A percentile compares a stretch with the other conserved stretches of the same genome.
Conservation (phyloP, 2,329 filamentous ascomycete genomes). For the Ceratocystis colombiana region DNA sequence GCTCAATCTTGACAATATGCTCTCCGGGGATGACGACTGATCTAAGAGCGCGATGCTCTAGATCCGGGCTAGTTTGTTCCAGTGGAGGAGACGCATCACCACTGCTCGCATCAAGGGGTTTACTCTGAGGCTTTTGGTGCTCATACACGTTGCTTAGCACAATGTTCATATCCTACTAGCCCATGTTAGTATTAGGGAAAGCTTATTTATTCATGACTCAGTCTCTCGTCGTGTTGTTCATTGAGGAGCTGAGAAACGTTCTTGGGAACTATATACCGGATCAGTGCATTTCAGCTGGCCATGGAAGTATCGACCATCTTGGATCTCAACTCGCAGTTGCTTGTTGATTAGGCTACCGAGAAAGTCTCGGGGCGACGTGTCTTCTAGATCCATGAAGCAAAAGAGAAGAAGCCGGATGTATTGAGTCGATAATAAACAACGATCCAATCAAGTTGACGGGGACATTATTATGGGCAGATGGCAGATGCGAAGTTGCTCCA, state of each 20-base stretch:
- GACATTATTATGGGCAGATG: background rate
- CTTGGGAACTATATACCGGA: conserved; percentile 45
- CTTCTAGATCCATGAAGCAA: background rate
- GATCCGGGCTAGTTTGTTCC: conserved; percentile 24
- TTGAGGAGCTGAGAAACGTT: conserved; percentile 26
- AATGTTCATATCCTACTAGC: conserved; percentile 66
- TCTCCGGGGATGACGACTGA: conserved; percentile 80
- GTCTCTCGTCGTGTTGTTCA: background rate
- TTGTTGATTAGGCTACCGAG: conserved; percentile 54
- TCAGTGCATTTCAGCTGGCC: conserved; percentile 93
- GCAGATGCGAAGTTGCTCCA: background rate
- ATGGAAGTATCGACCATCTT: conserved; percentile 78
- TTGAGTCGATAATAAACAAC: background rate
- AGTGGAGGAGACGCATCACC: background rate
- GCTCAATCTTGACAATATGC: conserved; percentile 77
- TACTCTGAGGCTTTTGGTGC: conserved; percentile 45
- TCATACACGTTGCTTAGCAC: conserved; percentile 80
- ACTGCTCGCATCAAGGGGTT: background rate
- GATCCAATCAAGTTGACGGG: too few relatives aligned
- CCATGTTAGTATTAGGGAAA: conserved; percentile 8
- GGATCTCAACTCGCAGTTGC: conserved; percentile 66
- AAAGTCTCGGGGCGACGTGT: conserved; percentile 16
- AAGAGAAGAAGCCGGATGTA: background rate
- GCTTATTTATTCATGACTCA: too few relatives aligned
- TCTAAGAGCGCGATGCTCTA: conserved; percentile 57